Percentiles rank a stretch among this genome's conserved stretches.
Evolutionary conservation across 2,329 filamentous ascomycete species (phyloP).

Genomic region (Trichophaea hybrida): DNA sequence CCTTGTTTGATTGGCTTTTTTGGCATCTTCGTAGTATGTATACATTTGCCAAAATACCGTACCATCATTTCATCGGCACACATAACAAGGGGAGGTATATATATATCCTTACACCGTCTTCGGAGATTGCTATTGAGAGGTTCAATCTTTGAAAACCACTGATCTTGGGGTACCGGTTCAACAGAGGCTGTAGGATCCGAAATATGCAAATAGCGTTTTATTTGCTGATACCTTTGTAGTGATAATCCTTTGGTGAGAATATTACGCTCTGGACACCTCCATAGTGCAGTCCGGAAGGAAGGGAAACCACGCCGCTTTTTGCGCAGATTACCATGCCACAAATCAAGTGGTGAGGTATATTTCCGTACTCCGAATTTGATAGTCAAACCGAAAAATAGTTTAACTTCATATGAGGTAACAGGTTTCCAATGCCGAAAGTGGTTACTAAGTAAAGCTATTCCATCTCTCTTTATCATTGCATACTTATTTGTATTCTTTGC

Average conservation of each 20-base stretch:
- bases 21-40: neutral
- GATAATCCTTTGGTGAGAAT: neutral
- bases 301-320: neutral
- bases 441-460: neutral
- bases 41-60: neutral
- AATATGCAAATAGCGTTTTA: neutral
- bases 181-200: neutral
- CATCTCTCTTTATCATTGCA: neutral
- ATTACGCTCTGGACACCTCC: neutral
- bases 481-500: neutral
- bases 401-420: neutral
- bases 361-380: neutral
- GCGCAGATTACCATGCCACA: neutral
- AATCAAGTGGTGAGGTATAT: neutral
- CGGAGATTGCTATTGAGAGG: neutral
- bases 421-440: neutral
- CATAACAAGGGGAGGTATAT: neutral
- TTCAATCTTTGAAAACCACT: conserved; percentile 4
- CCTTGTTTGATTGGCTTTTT: conserved; percentile 4
- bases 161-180: neutral
- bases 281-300: too few relatives aligned
- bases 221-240: neutral
- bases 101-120: neutral
- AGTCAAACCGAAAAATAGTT: neutral
- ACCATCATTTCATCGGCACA: conserved; percentile 7